Base-by-base conservation (phyloP, 345 rosid species). In the Hypericum androsaemum region DNA sequence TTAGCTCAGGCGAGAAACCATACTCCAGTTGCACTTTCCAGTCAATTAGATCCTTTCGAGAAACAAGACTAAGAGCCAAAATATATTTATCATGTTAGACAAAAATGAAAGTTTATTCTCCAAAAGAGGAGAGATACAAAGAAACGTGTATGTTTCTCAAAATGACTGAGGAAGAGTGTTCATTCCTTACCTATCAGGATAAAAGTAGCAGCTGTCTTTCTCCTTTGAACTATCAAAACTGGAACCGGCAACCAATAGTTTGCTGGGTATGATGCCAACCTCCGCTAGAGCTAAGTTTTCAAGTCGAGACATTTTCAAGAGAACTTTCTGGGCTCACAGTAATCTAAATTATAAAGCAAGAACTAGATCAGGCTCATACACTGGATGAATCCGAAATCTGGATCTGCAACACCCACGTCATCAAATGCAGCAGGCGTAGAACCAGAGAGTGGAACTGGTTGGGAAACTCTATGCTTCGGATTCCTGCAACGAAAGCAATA, bases 11-110 rank as follows among this genome's bases (percentile, higher is more conserved):
- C 64, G 56, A 43, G 38, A 71, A 72, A 38, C 69, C 72, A 63
- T 73, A 86, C 56, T 89, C 89, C 59, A 80, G 54, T 60, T 82
- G 89, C 58, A 84, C 86, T 77, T 80, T 89, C 97, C 94, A 84
- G 62, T 76, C 73, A 50, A 89, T 78, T 50, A 86, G 57, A 72
- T 89, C 95, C 55, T 67, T 76, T 22, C 95, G 69, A 22, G 94
- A 72, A 62, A 86, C 68, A 52, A 73, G 78, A 60, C 95, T 86
- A 64, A 69, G 64, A 65, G 37, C 71, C 45, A 63, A 62, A 38
- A 45, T 41, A 41, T 9, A 5, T 61, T 59, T 28, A 51, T 36
- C 32, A 22, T 22, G 32, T 16, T 9, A 38, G 56, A 50, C 28
- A 7, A 37, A 48, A 58, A 12, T 38, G 32, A 14, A 47, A 39